Percentiles rank a stretch among this genome's conserved stretches.
phyloP scores from a whole-genome alignment of 441 rosid genomes.

The Raphanus hybrid region DNA sequence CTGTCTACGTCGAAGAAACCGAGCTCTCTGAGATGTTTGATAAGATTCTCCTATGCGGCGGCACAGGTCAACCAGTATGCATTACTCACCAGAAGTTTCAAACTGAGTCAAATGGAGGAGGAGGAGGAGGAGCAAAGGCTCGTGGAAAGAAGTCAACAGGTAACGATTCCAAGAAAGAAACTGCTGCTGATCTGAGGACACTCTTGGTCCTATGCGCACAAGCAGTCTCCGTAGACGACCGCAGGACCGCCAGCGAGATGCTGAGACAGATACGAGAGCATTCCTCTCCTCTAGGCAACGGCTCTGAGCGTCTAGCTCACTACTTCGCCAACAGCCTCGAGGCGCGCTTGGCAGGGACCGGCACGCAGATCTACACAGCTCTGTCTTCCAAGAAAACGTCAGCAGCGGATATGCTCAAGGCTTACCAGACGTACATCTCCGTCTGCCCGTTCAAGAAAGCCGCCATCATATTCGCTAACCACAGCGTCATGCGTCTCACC shows the following conservation, averaged over 20 bases:
- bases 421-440: constrained; percentile 49
- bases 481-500: constrained; percentile 37
- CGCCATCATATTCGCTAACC: constrained; percentile 45
- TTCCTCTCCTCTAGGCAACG: constrained; percentile 75
- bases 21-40: constrained; percentile 48
- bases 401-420: constrained; percentile 69
- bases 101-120: constrained; percentile 34
- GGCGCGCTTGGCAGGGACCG: constrained; percentile 78
- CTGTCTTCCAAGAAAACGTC: constrained; percentile 53
- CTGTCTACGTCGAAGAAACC: constrained; percentile 46
- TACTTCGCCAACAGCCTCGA: constrained; percentile 75
- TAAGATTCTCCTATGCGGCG: constrained; percentile 32
- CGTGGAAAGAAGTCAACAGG: constrained; percentile 39
- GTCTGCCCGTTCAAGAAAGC: constrained; percentile 48
- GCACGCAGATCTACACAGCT: constrained; percentile 60
- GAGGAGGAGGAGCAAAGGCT: constrained; percentile 33
- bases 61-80: constrained; percentile 21
- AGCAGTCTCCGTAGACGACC: constrained; percentile 54
- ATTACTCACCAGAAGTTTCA: constrained; percentile 24
- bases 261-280: constrained; percentile 74
- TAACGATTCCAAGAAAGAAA: constrained; percentile 27
- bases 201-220: constrained; percentile 54
- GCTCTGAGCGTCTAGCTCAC: constrained; percentile 77
- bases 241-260: constrained; percentile 57
- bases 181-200: constrained; percentile 50